Conservation (phyloP, 192 early-diverging fungal species). For the Linnemannia exigua region DNA sequence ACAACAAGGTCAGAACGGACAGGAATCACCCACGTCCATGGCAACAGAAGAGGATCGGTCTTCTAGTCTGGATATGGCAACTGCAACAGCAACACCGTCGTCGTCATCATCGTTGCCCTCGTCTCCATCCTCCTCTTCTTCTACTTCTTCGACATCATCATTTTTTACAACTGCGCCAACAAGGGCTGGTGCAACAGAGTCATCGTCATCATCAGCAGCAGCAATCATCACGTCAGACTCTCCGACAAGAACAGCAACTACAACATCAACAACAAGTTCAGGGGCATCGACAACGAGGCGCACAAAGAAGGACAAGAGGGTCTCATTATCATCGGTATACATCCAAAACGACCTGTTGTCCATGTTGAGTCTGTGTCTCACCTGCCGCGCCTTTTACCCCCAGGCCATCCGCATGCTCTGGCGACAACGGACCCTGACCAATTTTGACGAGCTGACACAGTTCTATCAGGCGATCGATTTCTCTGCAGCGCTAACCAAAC, state of each 20-base stretch:
- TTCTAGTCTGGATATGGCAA: constrained; percentile 15
- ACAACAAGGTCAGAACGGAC: neutral
- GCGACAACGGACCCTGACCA: constrained; percentile 51
- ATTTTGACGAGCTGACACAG: constrained; percentile 36
- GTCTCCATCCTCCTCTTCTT: neutral
- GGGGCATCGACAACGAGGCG: constrained; percentile 2
- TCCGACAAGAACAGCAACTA: constrained; percentile 1
- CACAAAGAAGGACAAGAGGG: constrained; percentile 19
- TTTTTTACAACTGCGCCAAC: neutral
- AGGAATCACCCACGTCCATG: neutral
- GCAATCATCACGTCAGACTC: constrained; percentile 6
- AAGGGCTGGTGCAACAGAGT: neutral
- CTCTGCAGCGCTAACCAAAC: constrained; percentile 28
- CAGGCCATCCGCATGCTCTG: constrained; percentile 53
- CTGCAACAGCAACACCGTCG: constrained; percentile 4
- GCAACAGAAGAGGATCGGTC: constrained; percentile 8
- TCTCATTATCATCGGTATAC: constrained; percentile 13
- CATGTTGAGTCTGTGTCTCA: constrained; percentile 43
- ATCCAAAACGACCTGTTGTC: constrained; percentile 49
- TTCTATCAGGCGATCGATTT: constrained; percentile 56
- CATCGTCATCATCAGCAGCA: neutral
- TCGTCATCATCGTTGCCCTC: neutral
- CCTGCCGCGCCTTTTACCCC: constrained; percentile 51
- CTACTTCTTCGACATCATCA: neutral
- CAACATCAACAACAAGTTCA: neutral